Base-by-base conservation (phyloP, 331 rosid genomes). In the Malus hybrid region DNA sequence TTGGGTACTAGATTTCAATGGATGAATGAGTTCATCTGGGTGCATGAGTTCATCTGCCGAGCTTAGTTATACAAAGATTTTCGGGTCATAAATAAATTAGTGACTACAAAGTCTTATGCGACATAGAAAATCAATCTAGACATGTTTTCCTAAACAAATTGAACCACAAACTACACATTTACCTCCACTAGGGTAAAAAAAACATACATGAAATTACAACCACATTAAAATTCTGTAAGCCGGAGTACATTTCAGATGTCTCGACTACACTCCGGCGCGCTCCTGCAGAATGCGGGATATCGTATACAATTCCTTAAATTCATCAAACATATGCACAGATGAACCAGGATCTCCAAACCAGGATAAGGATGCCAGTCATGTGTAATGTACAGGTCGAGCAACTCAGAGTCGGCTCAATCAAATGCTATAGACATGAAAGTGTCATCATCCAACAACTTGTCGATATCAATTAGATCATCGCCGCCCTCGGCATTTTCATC, bases 361-460 rank as follows among this genome's bases (percentile, higher is more conserved):
- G 28, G 29, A 14, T 39, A 53, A 80, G 46, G 80, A 73, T 62
- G 81, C 78, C 77, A 74, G 81, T 79, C 79, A 74, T 65, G 48
- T 79, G 83, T 69, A 68, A 64, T 71, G 65, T 80, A 77, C 89
- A 77, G 78, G 85, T 10, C 58, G 68, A 71, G 79, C 76, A 10
- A 70, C 73, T 39, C 56, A 67, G 76, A 52, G 76, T 46, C 53
- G 53, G 76, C 72, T 90, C 88, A 90, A 72, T 86, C 86, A 82
- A 82, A 89, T 81, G 96, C 93, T 75, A 88, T 68, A 39, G 96
- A 89, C 86, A 87, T 82, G 82, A 90, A 88, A 77, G 87, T 82
- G 7, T 90, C 94, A 44, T 93, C 98, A 34, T 87, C 93, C 84
- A 88, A 73, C 64, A 90, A 86, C 67, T 85, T 76, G 74, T 90